A percentile compares a stretch with the other conserved stretches of the same genome.
Conservation (phyloP, 805 yeast species). For the Myxozyma udenii region DNA sequence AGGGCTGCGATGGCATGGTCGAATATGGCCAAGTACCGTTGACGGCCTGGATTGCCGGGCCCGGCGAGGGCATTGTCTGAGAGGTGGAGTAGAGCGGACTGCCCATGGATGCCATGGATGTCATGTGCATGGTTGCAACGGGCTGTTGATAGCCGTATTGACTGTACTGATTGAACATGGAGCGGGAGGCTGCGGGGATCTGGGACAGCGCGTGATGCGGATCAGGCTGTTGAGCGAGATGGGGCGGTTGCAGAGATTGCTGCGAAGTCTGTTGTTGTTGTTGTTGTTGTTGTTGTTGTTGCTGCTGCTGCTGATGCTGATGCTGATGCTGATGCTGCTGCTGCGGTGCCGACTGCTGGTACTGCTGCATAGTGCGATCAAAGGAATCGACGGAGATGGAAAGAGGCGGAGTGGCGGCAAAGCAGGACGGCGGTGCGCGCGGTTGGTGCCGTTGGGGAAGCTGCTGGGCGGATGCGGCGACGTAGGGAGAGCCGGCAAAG, state of each 20-base stretch:
- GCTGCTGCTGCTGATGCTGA: slow-evolving; percentile 2
- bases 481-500: not conserved
- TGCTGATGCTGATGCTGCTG: not conserved
- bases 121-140: not conserved
- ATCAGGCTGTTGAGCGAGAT: slow-evolving; percentile 6
- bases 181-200: too few relatives aligned
- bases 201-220: too few relatives aligned
- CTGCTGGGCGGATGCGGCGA: too few relatives aligned
- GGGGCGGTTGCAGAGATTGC: slow-evolving; percentile 11
- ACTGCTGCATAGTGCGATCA: slow-evolving; percentile 4
- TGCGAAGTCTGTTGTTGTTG: slow-evolving; percentile 3
- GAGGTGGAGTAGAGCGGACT: not conserved
- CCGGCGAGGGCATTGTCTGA: not conserved
- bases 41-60: not conserved
- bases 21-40: not conserved
- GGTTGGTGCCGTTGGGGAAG: not conserved
- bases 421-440: not conserved
- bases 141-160: not conserved
- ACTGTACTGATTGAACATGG: not conserved
- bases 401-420: not conserved
- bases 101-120: not conserved
- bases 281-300: slow-evolving; percentile 11
- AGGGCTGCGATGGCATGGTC: not conserved
- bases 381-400: slow-evolving; percentile 1
- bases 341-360: slow-evolving; percentile 8